Percentiles rank a stretch among this genome's conserved stretches.
phyloP scores from a whole-genome alignment of 208 protist species.

The Endotrypanum monterogeii region DNA sequence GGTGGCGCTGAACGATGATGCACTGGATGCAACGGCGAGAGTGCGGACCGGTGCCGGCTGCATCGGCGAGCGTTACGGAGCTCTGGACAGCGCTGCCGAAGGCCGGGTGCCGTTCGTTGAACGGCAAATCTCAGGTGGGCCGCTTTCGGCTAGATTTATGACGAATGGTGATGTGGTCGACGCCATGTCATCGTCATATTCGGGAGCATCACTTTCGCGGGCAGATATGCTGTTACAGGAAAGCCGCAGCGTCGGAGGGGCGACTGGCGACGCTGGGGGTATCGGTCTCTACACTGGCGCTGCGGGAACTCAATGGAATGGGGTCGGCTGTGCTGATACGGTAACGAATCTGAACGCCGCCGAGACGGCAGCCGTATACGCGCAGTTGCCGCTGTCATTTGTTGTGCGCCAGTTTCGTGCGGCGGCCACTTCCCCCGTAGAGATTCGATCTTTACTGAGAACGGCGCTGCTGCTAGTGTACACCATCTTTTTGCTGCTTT shows the following conservation, averaged over 20 bases:
- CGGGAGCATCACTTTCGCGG: too few species aligned
- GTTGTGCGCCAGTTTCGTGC: constrained; percentile 23
- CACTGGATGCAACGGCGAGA: constrained; percentile 19
- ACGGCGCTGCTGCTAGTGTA: neutral
- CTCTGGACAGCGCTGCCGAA: neutral
- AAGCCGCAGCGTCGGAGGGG: too few species aligned
- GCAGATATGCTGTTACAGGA: too few species aligned
- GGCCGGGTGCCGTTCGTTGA: neutral
- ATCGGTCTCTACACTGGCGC: neutral
- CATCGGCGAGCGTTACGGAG: constrained; percentile 1
- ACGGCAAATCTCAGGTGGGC: too few species aligned
- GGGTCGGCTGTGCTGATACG: neutral
- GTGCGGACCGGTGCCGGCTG: constrained; percentile 6
- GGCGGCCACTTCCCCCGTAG: constrained; percentile 12
- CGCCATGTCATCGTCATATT: too few species aligned
- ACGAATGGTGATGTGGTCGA: too few species aligned
- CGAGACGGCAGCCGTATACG: constrained; percentile 38
- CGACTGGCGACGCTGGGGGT: neutral
- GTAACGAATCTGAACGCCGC: constrained; percentile 14
- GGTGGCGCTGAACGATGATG: constrained; percentile 6
- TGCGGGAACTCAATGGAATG: neutral
- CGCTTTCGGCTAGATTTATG: too few species aligned
- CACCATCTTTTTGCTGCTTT: neutral
- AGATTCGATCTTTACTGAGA: neutral
- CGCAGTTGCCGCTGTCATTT: constrained; percentile 47